Conservation (phyloP, 192 early-diverging fungal genomes). For the Linnemannia exigua region DNA sequence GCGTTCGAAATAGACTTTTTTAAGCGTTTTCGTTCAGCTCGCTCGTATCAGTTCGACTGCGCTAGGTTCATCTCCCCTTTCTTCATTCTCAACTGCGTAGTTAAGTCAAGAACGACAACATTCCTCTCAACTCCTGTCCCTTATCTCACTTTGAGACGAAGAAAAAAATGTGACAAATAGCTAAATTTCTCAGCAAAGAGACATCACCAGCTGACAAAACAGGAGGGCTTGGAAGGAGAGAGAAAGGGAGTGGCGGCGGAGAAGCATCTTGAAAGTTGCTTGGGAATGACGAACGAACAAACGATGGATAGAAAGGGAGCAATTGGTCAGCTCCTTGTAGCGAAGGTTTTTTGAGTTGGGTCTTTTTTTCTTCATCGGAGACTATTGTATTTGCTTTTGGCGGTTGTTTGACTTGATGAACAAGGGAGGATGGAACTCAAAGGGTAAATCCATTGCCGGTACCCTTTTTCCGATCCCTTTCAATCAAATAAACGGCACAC, state of each 20-base stretch:
- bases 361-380: background rate
- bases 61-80: too few relatives aligned
- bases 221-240: background rate
- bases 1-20: background rate
- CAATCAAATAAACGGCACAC: background rate
- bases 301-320: background rate
- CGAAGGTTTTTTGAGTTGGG: background rate
- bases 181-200: background rate
- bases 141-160: background rate
- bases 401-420: background rate
- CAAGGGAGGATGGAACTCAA: background rate
- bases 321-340: background rate
- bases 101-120: background rate
- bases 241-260: background rate
- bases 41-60: too few relatives aligned
- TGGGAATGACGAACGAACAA: background rate
- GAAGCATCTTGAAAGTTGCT: background rate
- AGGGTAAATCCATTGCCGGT: conserved; percentile 44
- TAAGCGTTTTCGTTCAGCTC: background rate
- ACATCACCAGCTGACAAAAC: background rate
- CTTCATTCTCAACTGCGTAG: background rate
- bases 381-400: background rate
- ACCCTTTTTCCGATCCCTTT: background rate
- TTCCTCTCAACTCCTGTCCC: background rate
- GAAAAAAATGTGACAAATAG: background rate